phyloP scores from a whole-genome alignment of 768 basidiomycete species.

The Scleroderma citrinum region DNA sequence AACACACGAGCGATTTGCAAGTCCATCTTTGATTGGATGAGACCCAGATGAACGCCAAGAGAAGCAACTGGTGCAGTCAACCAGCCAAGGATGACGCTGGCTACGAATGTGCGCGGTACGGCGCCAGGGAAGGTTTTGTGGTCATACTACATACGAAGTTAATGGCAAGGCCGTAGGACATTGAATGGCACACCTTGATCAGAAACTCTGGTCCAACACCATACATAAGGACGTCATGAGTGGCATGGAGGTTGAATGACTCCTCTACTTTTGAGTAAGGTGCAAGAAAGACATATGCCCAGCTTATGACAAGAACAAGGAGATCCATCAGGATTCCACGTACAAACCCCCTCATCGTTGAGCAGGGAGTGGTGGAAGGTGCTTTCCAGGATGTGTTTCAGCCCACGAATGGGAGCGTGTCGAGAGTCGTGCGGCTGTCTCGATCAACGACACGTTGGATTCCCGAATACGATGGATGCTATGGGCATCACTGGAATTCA shows the following conservation, averaged over 20 bases:
- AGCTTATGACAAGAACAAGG: constrained; percentile 44
- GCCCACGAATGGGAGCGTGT: no score
- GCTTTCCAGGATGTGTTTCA: no score
- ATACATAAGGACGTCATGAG: constrained; percentile 80
- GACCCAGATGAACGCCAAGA: constrained; percentile 35
- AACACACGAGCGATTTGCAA: constrained; percentile 65
- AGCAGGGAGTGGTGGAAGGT: no score
- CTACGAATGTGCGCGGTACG: constrained; percentile 83
- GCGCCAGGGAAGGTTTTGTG: constrained; percentile 86
- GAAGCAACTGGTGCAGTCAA: constrained; percentile 44
- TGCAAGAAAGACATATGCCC: constrained; percentile 66
- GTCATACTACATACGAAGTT: constrained; percentile 60
- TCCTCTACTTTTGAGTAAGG: constrained; percentile 98
- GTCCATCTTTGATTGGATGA: constrained; percentile 52
- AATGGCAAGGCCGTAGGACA: background rate
- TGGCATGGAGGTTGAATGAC: constrained; percentile 90
- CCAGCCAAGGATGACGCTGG: constrained; percentile 65
- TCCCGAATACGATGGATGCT: no score
- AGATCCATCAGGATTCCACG: constrained; percentile 38
- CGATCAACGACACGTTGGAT: no score
- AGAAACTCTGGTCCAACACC: constrained; percentile 45
- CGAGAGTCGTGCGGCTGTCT: no score
- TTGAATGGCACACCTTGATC: constrained; percentile 34
- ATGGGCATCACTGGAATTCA: no score
- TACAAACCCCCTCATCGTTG: no score